Conservation (phyloP, 352 stramenopile genomes). For the Globisporangium splendens region DNA sequence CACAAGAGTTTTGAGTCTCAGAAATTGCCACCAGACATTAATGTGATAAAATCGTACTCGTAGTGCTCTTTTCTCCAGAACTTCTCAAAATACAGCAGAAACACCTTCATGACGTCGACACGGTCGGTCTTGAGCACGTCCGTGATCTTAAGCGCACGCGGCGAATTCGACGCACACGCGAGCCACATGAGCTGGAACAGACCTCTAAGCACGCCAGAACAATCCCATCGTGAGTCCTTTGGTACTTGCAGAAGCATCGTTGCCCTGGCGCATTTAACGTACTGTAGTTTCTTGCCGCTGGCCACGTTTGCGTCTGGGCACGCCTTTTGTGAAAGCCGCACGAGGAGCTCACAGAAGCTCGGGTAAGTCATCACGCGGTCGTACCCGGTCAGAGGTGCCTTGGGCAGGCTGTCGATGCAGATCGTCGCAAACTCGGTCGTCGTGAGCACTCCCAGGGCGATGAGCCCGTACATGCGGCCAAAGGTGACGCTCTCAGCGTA, state of each 20-base stretch:
- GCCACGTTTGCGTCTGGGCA: constrained; percentile 28
- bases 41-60: constrained; percentile 28
- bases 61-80: constrained; percentile 77
- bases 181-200: constrained; percentile 86
- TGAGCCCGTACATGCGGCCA: constrained; percentile 68
- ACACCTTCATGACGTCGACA: constrained; percentile 53
- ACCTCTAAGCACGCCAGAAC: constrained; percentile 15
- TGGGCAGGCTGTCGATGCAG: constrained; percentile 74
- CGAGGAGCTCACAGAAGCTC: constrained; percentile 63
- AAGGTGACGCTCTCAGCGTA: constrained; percentile 73
- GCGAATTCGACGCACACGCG: constrained; percentile 47
- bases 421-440: constrained; percentile 72
- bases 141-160: constrained; percentile 53
- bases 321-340: constrained; percentile 52
- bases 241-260: neutral
- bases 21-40: no score
- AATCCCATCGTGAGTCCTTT: no score
- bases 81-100: constrained; percentile 75
- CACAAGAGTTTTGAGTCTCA: no score
- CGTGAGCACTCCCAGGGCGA: constrained; percentile 68
- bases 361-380: constrained; percentile 62
- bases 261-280: neutral
- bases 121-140: constrained; percentile 73
- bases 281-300: constrained; percentile 60
- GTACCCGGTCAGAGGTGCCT: constrained; percentile 43